These are phyloP conservation scores for Symbiodinium pilosum DNA, from an alignment of 73 alveolate species.

Conservation along the genomic window DNA sequence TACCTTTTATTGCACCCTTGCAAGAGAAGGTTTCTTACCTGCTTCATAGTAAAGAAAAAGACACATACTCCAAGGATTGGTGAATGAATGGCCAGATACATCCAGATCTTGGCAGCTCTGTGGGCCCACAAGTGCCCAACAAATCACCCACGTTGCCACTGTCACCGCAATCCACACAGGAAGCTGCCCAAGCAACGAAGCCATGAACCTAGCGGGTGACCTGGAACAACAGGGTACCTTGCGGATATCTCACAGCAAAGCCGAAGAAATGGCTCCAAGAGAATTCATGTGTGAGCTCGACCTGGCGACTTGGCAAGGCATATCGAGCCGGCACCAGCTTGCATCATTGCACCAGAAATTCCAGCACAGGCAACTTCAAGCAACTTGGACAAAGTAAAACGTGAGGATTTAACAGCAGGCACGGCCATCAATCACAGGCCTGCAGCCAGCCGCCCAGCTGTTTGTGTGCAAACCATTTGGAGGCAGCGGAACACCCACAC, in stretches of 20 bases:
- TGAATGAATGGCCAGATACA: not conserved
- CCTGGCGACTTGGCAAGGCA: no score
- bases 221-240: not conserved
- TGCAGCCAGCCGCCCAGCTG: no score
- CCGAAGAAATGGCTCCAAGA: no score
- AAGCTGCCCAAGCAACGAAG: not conserved
- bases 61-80: not conserved
- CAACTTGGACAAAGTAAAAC: no score
- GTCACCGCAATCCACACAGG: constrained; percentile 52
- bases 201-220: not conserved
- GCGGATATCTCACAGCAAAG: not conserved
- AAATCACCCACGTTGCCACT: constrained; percentile 29
- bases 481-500: no score
- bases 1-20: not conserved
- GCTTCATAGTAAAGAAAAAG: not conserved
- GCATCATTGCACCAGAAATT: no score
- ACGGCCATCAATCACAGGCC: no score
- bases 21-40: not conserved
- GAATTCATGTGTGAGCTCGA: no score
- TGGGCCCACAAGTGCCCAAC: constrained; percentile 29
- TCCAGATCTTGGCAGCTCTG: constrained; percentile 40
- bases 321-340: no score
- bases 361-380: no score
- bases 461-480: no score
- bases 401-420: no score